Evolutionary conservation across 2,329 filamentous ascomycete genomes (phyloP).

Genomic region (Hypoxylon sp.): DNA sequence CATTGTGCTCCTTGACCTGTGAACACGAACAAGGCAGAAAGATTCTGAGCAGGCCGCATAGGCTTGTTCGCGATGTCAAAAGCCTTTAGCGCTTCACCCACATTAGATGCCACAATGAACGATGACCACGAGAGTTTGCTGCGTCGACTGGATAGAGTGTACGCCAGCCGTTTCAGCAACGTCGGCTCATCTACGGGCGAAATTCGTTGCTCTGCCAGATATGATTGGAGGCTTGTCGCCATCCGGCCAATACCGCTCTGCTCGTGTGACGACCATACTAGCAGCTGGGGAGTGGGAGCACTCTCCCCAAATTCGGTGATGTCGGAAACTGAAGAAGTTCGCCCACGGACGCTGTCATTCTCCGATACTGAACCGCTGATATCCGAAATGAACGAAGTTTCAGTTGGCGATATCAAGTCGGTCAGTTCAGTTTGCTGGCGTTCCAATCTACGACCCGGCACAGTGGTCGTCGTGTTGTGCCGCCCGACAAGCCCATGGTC

Average conservation of each 20-base stretch:
- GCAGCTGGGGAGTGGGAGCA: slow-evolving; percentile 47
- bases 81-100: slow-evolving; percentile 44
- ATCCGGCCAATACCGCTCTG: slow-evolving; percentile 50
- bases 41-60: slow-evolving; percentile 43
- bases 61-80: slow-evolving; percentile 47
- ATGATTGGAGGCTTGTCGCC: slow-evolving; percentile 46
- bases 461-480: slow-evolving; percentile 45
- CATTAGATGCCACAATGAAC: slow-evolving; percentile 48
- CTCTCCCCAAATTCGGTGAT: slow-evolving; percentile 45
- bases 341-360: slow-evolving; percentile 38
- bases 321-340: slow-evolving; percentile 47
- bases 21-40: slow-evolving; percentile 50
- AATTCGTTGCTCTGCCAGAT: slow-evolving; percentile 43
- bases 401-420: slow-evolving; percentile 31
- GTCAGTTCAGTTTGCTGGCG: slow-evolving; percentile 13
- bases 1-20: slow-evolving; percentile 54
- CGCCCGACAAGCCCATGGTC: slow-evolving; percentile 46
- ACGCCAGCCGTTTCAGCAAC: slow-evolving; percentile 47
- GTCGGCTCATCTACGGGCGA: slow-evolving; percentile 43
- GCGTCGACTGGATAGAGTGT: slow-evolving; percentile 47
- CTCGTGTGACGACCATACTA: slow-evolving; percentile 51
- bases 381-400: slow-evolving; percentile 42
- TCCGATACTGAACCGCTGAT: slow-evolving; percentile 44
- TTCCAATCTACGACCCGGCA: slow-evolving; percentile 32
- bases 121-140: slow-evolving; percentile 50